Conservation (phyloP, 2,329 filamentous ascomycete genomes). For the Xylaria sp. region DNA sequence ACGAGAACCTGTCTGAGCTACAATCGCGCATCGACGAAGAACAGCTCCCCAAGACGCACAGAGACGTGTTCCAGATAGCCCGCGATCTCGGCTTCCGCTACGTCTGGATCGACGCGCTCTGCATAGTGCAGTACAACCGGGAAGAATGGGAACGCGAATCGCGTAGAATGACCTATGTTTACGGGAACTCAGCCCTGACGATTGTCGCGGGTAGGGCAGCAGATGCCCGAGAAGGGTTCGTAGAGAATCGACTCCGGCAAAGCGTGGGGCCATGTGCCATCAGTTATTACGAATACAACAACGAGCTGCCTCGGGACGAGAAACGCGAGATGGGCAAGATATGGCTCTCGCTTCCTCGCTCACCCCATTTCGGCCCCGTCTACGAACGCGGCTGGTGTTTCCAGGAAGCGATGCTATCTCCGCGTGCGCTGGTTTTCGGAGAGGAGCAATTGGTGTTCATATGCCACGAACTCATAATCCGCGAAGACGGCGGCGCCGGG, state of each 20-base stretch:
- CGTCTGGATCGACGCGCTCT: constrained; percentile 46
- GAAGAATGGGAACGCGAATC: constrained; percentile 38
- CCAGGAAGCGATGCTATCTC: constrained; percentile 40
- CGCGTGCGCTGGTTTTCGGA: constrained; percentile 37
- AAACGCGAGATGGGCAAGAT: constrained; percentile 24
- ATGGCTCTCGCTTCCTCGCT: constrained; percentile 32
- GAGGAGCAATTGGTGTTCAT: constrained; percentile 36
- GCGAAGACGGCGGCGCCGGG: constrained; percentile 33
- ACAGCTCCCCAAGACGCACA: constrained; percentile 34
- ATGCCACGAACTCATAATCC: constrained; percentile 30
- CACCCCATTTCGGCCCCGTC: constrained; percentile 16
- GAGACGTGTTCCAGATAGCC: constrained; percentile 32
- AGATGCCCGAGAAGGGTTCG: constrained; percentile 36
- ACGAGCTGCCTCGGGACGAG: neutral
- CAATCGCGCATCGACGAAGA: constrained; percentile 35
- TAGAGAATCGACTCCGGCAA: constrained; percentile 21
- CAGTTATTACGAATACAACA: constrained; percentile 16
- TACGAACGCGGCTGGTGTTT: constrained; percentile 41
- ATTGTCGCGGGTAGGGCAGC: constrained; percentile 38
- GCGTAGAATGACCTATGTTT: constrained; percentile 33
- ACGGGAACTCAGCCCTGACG: constrained; percentile 36
- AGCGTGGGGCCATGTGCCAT: constrained; percentile 27
- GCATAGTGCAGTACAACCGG: constrained; percentile 42
- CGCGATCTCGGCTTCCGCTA: constrained; percentile 36
- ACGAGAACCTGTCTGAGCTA: constrained; percentile 32